Percentiles rank a stretch among this genome's conserved stretches.
phyloP scores from a whole-genome alignment of 2,329 filamentous ascomycete genomes.

The Fusarium sp. region DNA sequence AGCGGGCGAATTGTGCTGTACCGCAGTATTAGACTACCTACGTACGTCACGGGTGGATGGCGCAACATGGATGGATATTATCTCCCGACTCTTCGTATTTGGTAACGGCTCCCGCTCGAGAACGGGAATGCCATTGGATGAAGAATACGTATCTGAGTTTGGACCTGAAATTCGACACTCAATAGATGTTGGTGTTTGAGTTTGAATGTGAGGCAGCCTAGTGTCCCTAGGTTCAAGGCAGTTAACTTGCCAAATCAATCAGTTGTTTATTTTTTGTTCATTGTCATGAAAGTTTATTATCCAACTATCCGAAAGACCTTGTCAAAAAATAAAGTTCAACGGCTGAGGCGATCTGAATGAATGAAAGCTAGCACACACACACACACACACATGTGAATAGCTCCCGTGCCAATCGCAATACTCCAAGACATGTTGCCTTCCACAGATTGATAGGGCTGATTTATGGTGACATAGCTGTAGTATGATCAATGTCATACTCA shows the following conservation, averaged over 20 bases:
- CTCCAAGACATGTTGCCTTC: not conserved
- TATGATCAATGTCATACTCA: slow-evolving; percentile 21
- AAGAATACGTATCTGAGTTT: not conserved
- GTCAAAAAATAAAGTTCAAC: not conserved
- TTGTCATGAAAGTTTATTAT: not conserved
- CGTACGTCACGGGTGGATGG: slow-evolving; percentile 20
- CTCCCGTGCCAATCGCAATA: slow-evolving; percentile 6
- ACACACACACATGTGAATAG: slow-evolving; percentile 1
- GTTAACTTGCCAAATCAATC: not conserved
- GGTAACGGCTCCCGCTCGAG: not conserved
- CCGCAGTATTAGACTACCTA: not conserved
- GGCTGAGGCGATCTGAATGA: not conserved
- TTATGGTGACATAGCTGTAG: not conserved
- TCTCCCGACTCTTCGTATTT: slow-evolving; percentile 5
- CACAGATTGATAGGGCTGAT: slow-evolving; percentile 8
- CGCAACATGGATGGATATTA: slow-evolving; percentile 2
- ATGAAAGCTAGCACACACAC: not conserved
- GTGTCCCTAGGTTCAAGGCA: not conserved
- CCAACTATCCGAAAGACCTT: not conserved
- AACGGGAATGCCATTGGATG: not conserved
- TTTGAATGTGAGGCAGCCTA: not conserved
- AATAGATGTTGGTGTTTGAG: not conserved
- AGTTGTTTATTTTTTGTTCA: not conserved
- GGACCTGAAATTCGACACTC: not conserved
- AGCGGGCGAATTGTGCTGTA: not conserved